Base-by-base conservation (phyloP, 2,329 filamentous ascomycete species). In the Xylaria polymorpha region DNA sequence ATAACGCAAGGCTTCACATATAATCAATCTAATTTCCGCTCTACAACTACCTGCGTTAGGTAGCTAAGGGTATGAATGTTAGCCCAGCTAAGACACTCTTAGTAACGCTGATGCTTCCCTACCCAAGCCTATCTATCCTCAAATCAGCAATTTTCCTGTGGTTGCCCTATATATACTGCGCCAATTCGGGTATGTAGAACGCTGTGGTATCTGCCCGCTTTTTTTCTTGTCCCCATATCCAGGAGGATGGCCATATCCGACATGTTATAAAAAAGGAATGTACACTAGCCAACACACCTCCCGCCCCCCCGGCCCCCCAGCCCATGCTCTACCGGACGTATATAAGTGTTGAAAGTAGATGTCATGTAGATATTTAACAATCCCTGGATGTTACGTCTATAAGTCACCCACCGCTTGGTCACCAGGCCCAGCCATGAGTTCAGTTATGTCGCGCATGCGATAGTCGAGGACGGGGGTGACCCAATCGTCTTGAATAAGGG, bases 401-500 rank as follows among this genome's bases (percentile, higher is more conserved):
- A 53, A 50, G 20, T 64, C 64, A n/a, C 35, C 39, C n/a, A 39
- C 50, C 18, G 41, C 56, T 35, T 14, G 37, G 44, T 66, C 50
- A 14, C 32, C 48, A 15, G 37, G 43, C 25, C 77, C 76, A n/a
- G 76, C 75, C 51, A 86, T 89, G 48, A 89, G 80, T 77, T 86
- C 84, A 46, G 82, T 78, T 84, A 91, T 86, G 72, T 90, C 87
- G 73, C 85, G 85, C 85, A 91, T 83, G 66, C 88, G 82, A 79
- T 90, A 90, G 76, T 90, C 88, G 74, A 88, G 79, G 63, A 90
- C 81, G 0, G 87, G 85, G 20, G 88, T 91, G 71, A 85, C 75
- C 90, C 90, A 92, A 77, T 90, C 88, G 74, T 91, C 88, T 69
- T 85, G 79, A 20, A 92, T 80, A 29, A 92, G 79, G 2, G 86